Evolutionary conservation across 768 basidiomycete species (phyloP), one percentile per base, ranked within the genome.

Genomic region (Leccinum disarticulatum): DNA sequence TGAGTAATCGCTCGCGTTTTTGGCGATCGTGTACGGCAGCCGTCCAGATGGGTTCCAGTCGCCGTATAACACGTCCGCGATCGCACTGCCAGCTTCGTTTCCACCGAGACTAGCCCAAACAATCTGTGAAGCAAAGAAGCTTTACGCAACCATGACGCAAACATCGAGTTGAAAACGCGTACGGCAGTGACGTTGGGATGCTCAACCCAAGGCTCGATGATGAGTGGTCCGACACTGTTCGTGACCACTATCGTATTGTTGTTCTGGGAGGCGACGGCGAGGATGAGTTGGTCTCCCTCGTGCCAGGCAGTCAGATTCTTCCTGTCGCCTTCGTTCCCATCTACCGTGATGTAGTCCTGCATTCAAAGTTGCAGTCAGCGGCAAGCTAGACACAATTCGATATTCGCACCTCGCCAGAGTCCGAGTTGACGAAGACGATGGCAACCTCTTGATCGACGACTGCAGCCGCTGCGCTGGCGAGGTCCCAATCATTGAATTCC

Each of bases 231-330:
- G 33, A 92, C 88, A 8, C 85, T 85, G 72, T 93, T 87, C 2
- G 90, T 76, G 15, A 95, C 83, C 27, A 93, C 94, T 55, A 95
- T 81, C 5, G 90, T 92, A 70, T 92, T 92, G 62, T 77, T 82
- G 73, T 86, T 87, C 0, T 83, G 80, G 6, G 83, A 78, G 0
- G 93, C 91, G 4, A 88, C 86, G 0, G 78, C 72, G 65, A 70
- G 79, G 61, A 87, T 79, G 58, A 80, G 64, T 10, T 70, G 55
- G n/a, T 75, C 73, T 54, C 75, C 71, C 3, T 68, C 47, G 19
- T 72, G 62, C 68, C 77, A 82, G 7, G 78, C 73, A 14, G 75
- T 78, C 41, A 81, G 57, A 61, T 80, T 79, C 28, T 69, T 63
- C 54, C 79, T 76, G 46, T 66, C 66, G 11, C 74, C 66, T 2